Evolutionary conservation across 2,329 filamentous ascomycete genomes (phyloP).

Genomic region (Pyrenochaeta sp.): DNA sequence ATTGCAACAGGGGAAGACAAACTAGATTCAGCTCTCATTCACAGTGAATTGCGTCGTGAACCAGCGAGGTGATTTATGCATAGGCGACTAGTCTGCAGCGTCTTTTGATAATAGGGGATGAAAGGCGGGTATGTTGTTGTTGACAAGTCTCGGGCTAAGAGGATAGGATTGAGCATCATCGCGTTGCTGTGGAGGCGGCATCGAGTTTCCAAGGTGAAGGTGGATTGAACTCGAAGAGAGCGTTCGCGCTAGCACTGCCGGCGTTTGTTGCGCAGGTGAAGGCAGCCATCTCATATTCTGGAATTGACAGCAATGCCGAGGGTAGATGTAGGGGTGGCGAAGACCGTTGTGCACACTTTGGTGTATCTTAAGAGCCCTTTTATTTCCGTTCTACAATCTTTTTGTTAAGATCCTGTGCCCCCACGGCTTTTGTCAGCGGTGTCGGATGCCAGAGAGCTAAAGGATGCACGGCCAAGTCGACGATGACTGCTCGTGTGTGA

Average conservation of each 20-base stretch:
- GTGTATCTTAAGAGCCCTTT: neutral
- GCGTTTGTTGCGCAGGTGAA: constrained; percentile 19
- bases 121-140: neutral
- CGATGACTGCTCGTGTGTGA: constrained; percentile 27
- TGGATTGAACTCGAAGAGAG: neutral
- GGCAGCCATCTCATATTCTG: neutral
- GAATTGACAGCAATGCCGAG: neutral
- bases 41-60: neutral
- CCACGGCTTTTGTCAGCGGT: constrained; percentile 18
- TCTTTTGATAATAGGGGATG: neutral
- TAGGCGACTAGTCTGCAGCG: neutral
- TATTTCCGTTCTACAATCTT: constrained; percentile 1
- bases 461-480: constrained; percentile 16
- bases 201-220: constrained; percentile 19
- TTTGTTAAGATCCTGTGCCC: constrained; percentile 6
- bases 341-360: neutral
- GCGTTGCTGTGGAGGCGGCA: neutral
- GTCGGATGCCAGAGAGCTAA: constrained; percentile 10
- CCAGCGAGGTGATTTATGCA: neutral
- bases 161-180: neutral
- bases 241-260: neutral
- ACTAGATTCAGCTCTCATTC: constrained; percentile 5
- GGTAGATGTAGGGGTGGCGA: neutral
- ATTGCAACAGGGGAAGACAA: neutral
- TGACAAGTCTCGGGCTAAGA: neutral